phyloP scores from a whole-genome alignment of 2,329 filamentous ascomycete species.

The Colletotrichum sp. region DNA sequence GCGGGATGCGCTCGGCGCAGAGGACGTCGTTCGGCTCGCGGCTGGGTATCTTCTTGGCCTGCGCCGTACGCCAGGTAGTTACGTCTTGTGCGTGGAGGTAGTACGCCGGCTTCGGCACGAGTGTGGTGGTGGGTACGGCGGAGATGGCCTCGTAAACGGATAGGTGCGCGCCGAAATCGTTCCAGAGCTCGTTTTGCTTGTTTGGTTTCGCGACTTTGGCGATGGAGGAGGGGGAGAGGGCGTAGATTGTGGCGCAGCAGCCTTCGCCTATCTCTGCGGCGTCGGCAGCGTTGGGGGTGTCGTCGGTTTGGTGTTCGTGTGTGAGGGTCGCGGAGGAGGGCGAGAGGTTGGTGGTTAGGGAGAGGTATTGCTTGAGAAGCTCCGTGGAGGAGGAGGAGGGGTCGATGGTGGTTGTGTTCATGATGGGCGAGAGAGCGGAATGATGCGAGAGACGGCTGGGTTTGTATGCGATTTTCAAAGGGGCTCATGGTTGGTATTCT shows the following conservation, averaged over 20 bases:
- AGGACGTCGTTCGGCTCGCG: neutral
- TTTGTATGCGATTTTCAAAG: no score
- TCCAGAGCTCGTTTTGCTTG: neutral
- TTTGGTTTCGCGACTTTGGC: neutral
- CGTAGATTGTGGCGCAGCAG: neutral
- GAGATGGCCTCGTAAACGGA: neutral
- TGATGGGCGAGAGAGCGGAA: no score
- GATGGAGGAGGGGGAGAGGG: neutral
- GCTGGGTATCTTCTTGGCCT: neutral
- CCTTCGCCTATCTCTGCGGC: neutral
- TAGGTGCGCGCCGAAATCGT: neutral
- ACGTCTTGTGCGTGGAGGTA: neutral
- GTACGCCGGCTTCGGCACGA: neutral
- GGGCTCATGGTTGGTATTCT: no score
- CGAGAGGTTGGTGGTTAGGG: neutral
- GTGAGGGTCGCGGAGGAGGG: neutral
- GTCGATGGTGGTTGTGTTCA: neutral
- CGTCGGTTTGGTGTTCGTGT: neutral
- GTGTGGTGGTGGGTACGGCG: neutral
- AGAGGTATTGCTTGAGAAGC: neutral
- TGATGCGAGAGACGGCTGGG: no score
- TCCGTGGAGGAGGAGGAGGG: neutral
- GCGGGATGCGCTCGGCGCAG: neutral
- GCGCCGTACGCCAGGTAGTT: neutral
- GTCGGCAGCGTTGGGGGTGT: rapidly evolving